A percentile compares a stretch with the other conserved stretches of the same genome.
Conservation (phyloP, 768 basidiomycete genomes). For the Collybiopsis confluens region DNA sequence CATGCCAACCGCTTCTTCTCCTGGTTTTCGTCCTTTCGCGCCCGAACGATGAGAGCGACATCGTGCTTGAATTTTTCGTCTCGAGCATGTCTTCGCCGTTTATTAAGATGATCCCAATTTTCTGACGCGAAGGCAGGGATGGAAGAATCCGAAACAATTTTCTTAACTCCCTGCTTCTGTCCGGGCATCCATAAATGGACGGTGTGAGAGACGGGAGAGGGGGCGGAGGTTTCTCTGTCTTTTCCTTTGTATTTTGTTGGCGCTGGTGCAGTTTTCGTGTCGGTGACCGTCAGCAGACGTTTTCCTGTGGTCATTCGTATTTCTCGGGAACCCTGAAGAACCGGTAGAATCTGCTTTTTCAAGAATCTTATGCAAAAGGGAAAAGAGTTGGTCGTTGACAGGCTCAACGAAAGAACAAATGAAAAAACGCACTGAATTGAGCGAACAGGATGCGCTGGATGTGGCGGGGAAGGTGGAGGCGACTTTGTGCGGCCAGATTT, state of each 20-base stretch:
- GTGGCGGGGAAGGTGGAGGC: constrained; percentile 26
- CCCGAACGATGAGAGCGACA: constrained; percentile 26
- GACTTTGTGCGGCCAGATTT: constrained; percentile 5
- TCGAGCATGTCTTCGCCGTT: constrained; percentile 44
- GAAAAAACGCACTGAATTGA: constrained; percentile 43
- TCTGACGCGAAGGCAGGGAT: constrained; percentile 20
- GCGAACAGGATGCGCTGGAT: constrained; percentile 44
- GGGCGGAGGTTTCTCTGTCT: constrained; percentile 14
- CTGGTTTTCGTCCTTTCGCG: neutral
- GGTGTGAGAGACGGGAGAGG: constrained; percentile 18
- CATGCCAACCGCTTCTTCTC: neutral
- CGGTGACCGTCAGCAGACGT: constrained; percentile 18
- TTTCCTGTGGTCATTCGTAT: constrained; percentile 38
- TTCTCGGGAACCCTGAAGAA: constrained; percentile 36
- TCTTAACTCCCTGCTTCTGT: constrained; percentile 4
- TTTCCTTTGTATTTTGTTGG: constrained; percentile 1
- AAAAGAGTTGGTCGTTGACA: neutral
- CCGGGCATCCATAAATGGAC: constrained; percentile 39
- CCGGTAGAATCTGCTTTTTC: constrained; percentile 47
- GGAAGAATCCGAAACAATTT: neutral
- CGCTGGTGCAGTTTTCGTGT: constrained; percentile 5
- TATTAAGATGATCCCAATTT: constrained; percentile 57
- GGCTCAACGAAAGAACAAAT: neutral
- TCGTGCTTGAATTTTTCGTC: constrained; percentile 40
- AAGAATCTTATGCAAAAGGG: constrained; percentile 41